A percentile compares a stretch with the other conserved stretches of the same genome.
phyloP scores from a whole-genome alignment of 768 basidiomycete species.

The Lentinula raphanica region DNA sequence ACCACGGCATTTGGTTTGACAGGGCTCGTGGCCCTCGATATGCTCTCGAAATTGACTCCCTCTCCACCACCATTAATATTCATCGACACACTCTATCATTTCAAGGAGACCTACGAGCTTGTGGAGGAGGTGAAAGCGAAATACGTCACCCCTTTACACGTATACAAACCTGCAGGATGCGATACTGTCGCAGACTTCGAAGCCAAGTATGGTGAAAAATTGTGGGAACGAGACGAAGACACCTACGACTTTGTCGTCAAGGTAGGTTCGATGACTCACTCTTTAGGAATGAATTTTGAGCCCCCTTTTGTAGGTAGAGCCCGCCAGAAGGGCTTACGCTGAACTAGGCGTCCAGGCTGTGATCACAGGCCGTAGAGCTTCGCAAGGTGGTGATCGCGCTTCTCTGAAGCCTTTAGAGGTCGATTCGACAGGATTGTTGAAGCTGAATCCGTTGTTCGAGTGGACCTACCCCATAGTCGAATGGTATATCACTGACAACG shows the following conservation, averaged over 20 bases:
- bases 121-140: constrained; percentile 73
- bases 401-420: constrained; percentile 82
- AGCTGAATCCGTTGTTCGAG: constrained; percentile 88
- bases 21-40: constrained; percentile 89
- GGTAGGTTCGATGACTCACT: constrained; percentile 34
- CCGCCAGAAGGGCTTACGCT: constrained; percentile 83
- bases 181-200: constrained; percentile 71
- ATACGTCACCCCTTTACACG: constrained; percentile 69
- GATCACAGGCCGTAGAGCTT: constrained; percentile 91
- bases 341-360: constrained; percentile 75
- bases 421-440: constrained; percentile 84
- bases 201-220: constrained; percentile 63
- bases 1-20: constrained; percentile 97
- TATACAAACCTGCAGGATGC: constrained; percentile 76
- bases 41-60: constrained; percentile 79
- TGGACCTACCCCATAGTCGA: constrained; percentile 87
- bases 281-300: neutral
- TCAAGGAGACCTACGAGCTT: constrained; percentile 86
- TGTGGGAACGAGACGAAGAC: constrained; percentile 88
- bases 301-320: constrained; percentile 66
- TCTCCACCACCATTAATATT: constrained; percentile 84
- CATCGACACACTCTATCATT: constrained; percentile 95
- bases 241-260: constrained; percentile 91
- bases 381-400: constrained; percentile 89
- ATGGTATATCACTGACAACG: constrained; percentile 74